Evolutionary conservation across 2,329 filamentous ascomycete genomes (phyloP), one percentile per base, ranked within the genome.

Genomic region (Colletotrichum lupini): DNA sequence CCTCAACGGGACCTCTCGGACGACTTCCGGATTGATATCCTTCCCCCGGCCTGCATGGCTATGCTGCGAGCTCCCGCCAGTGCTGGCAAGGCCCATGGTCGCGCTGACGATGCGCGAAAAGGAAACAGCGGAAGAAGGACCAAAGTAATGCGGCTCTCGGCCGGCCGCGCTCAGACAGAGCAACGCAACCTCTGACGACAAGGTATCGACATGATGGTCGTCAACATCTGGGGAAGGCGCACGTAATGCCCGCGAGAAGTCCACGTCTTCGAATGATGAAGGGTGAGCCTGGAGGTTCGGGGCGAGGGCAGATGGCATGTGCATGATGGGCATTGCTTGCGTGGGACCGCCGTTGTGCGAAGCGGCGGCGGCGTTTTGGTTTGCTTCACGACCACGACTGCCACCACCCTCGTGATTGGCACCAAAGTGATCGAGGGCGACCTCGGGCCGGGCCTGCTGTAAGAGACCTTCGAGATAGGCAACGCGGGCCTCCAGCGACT

Each of bases 71-170:
- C 67, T 70, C 5, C 64, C 60, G 16, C 42, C 64, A 14, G 63
- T 56, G 19, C 52, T 60, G 4, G 46, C 55, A 49, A 71, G 66
- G 26, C 77, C 75, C 73, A 79, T 76, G 1, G 77, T 74, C 9
- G 78, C 73, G 46, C 77, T 78, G 16, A 78, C 74, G n/a, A 81
- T 74, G 22, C 77, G 76, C 28, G 78, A 79, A 58, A 83, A 82
- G 0, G 79, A 78, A 9, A 83, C 73, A 2, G 80, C 79, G 1
- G 80, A 83, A 0, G 82, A 83, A 3, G 81, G 76, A 0, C 82
- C 81, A 53, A 84, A 81, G 72, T 82, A 83, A 26, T 82, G 81
- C 14, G 81, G 80, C 76, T 83, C 80, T 1, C 78, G 74, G 1
- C 81, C 81, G 3, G 81, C 77, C 3, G 80, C 79, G 46, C 76